phyloP scores from a whole-genome alignment of 495 filamentous ascomycete species.

The Penicillium maclennaniae region DNA sequence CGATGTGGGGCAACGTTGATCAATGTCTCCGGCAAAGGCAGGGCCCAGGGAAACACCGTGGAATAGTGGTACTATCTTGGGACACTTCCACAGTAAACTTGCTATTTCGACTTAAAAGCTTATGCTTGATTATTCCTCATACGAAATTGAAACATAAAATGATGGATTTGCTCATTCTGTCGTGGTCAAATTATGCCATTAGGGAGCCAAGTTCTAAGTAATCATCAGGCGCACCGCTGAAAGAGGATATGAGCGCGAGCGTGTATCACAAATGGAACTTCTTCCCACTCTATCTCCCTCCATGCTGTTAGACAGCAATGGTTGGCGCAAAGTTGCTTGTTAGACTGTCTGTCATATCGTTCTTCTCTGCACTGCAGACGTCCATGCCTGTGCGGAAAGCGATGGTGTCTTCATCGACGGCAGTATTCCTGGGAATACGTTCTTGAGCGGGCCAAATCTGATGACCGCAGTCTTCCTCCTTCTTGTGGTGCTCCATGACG shows the following conservation, averaged over 20 bases:
- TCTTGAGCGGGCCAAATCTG: slow-evolving; percentile 42
- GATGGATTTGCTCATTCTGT: not conserved
- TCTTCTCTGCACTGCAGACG: not conserved
- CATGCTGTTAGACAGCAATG: slow-evolving; percentile 8
- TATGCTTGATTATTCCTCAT: too few species aligned
- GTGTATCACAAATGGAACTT: not conserved
- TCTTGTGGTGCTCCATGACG: slow-evolving; percentile 32
- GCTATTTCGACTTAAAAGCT: too few species aligned
- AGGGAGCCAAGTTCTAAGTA: not conserved
- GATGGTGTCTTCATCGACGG: not conserved
- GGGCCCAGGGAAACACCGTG: too few species aligned
- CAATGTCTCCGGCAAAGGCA: too few species aligned
- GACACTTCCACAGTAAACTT: too few species aligned
- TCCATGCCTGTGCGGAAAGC: slow-evolving; percentile 5
- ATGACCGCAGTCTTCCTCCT: slow-evolving; percentile 31
- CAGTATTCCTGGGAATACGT: not conserved
- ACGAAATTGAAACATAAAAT: not conserved
- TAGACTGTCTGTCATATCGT: slow-evolving; percentile 9
- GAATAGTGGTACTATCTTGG: too few species aligned
- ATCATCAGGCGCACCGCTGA: not conserved
- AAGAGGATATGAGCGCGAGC: not conserved
- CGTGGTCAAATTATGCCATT: not conserved
- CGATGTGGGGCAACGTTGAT: too few species aligned
- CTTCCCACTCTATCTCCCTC: not conserved
- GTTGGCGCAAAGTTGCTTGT: slow-evolving; percentile 2